Base-by-base conservation (phyloP, 768 basidiomycete genomes). In the Lentinula raphanica region DNA sequence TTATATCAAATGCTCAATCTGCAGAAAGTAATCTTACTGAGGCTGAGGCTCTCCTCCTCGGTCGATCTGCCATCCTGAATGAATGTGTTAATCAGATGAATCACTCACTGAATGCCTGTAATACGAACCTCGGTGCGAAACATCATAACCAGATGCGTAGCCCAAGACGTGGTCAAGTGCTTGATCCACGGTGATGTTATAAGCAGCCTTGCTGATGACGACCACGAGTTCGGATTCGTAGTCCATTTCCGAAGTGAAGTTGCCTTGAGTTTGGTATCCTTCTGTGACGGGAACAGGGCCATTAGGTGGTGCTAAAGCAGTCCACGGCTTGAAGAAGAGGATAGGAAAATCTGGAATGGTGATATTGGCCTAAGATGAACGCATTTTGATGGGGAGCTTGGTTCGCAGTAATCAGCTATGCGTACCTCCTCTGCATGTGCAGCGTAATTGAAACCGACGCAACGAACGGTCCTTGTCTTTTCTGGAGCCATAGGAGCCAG, bases 161-260 rank as follows among this genome's bases (percentile, higher is more conserved):
- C 76, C 76, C 19, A 75, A 67, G 49, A 77, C 74, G 50, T 76
- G 73, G 51, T 75, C 72, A 8, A 77, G 63, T 6, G 75, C 76
- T 40, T 71, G 72, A 27, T 73, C 75, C 17, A 72, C 72, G 11
- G 74, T 69, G 58, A 77, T 76, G 58, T 76, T 76, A 69, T 72
- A 76, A 21, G 74, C 76, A 49, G 64, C 66, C 56, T 71, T 75
- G 66, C 72, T 74, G n/a, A 77, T 75, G 8, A 77, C 59, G 15
- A 77, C 66, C 17, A 77, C 75, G 39, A 77, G 66, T 53, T 76
- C 76, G 12, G 72, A 71, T 62, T 76, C 75, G 55, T 74, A 76
- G 58, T 76, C 75, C 74, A 76, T 75, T 6, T 63, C 66, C 0
- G 73, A 74, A 17, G 71, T 72, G 66, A 76, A 76, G 53, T 73